A percentile compares a stretch with the other conserved stretches of the same genome.
phyloP scores from a whole-genome alignment of 2,329 filamentous ascomycete genomes.

The Cladorrhinum sp. region DNA sequence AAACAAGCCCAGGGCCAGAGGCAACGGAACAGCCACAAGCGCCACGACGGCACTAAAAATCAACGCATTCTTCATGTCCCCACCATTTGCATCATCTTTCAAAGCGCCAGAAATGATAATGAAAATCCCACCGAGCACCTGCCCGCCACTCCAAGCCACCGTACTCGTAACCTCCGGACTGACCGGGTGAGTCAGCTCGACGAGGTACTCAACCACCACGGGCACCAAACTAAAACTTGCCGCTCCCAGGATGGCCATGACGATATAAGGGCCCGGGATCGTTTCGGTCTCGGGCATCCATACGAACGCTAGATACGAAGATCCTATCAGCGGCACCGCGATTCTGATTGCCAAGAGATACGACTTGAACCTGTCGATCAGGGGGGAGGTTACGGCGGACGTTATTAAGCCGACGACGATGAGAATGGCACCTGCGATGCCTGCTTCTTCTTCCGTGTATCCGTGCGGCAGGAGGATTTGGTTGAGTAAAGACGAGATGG shows the following conservation, averaged over 20 bases:
- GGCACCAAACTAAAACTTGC: constrained; percentile 78
- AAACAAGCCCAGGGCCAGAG: constrained; percentile 67
- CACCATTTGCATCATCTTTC: constrained; percentile 53
- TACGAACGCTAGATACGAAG: constrained; percentile 73
- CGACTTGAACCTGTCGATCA: constrained; percentile 80
- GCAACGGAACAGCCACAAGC: constrained; percentile 61
- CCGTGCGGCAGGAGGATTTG: constrained; percentile 86
- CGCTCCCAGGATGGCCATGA: constrained; percentile 75
- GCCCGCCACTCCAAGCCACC: constrained; percentile 81
- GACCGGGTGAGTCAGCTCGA: constrained; percentile 83
- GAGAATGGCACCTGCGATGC: constrained; percentile 83
- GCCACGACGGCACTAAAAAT: constrained; percentile 76
- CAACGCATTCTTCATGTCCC: constrained; percentile 71
- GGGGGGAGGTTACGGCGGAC: constrained; percentile 72
- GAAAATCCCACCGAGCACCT: constrained; percentile 80
- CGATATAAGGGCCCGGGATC: constrained; percentile 64
- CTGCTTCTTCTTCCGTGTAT: constrained; percentile 78
- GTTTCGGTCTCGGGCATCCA: constrained; percentile 68
- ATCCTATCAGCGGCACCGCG: constrained; percentile 69
- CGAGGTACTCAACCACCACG: constrained; percentile 79
- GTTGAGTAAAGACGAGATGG: constrained; percentile 80
- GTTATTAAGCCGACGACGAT: constrained; percentile 83
- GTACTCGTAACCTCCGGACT: constrained; percentile 82
- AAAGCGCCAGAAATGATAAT: constrained; percentile 79
- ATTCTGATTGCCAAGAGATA: constrained; percentile 72